Evolutionary conservation across 495 filamentous ascomycete genomes (phyloP).

Genomic region (Pyronema omphalodes): DNA sequence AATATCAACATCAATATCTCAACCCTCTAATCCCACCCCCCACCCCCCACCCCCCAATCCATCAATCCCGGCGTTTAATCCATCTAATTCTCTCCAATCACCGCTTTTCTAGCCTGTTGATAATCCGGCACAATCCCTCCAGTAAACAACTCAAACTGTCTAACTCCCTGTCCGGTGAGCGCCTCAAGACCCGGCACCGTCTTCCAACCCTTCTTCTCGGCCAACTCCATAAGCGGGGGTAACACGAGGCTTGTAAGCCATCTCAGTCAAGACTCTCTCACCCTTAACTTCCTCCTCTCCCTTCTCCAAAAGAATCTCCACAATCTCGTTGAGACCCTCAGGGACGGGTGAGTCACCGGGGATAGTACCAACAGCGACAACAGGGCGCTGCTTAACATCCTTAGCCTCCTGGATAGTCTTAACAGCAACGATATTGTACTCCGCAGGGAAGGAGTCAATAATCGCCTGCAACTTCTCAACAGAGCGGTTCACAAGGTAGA

Average conservation of each 20-base stretch:
- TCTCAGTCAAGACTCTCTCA: conserved; percentile 59
- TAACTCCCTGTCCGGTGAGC: conserved; percentile 50
- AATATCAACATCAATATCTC: too few relatives aligned
- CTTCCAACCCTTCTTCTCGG: conserved; percentile 63
- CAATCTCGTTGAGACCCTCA: conserved; percentile 42
- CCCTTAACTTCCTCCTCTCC: conserved; percentile 27
- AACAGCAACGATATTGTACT: conserved; percentile 54
- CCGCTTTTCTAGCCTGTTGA: conserved; percentile 14
- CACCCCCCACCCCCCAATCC: background rate
- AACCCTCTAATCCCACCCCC: too few relatives aligned
- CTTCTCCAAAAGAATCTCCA: conserved; percentile 44
- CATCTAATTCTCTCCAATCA: conserved; percentile 7
- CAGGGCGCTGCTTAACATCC: conserved; percentile 35
- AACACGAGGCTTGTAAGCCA: conserved; percentile 81
- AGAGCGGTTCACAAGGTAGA: conserved; percentile 76
- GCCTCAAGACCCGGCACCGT: conserved; percentile 80
- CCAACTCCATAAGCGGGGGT: conserved; percentile 78
- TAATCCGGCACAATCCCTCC: conserved; percentile 20
- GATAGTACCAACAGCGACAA: conserved; percentile 71
- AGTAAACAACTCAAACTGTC: conserved; percentile 23
- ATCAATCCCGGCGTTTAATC: too few relatives aligned
- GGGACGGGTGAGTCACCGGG: conserved; percentile 82
- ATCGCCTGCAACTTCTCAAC: conserved; percentile 46
- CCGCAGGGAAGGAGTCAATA: conserved; percentile 49
- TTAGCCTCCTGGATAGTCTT: conserved; percentile 33